These are phyloP conservation scores for Postia placenta DNA, from an alignment of 768 basidiomycete genomes.

Conservation along the genomic window DNA sequence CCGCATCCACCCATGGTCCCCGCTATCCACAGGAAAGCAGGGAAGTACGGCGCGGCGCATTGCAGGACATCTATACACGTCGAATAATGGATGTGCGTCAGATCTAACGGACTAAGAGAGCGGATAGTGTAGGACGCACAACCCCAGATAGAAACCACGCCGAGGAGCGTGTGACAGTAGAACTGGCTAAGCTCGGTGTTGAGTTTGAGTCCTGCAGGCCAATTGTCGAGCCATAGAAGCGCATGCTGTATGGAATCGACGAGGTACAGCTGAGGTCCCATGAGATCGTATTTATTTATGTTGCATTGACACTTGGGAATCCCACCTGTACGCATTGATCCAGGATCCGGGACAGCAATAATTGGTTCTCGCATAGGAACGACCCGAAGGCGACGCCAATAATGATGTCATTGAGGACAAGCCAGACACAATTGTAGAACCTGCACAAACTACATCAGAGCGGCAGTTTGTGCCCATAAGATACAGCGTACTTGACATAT, in stretches of 20 bases:
- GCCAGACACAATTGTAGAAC: conserved; percentile 90
- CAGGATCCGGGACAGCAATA: conserved; percentile 33
- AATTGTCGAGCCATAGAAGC: conserved; percentile 83
- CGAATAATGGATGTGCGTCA: neutral
- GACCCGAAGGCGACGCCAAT: conserved; percentile 70
- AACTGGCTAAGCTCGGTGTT: conserved; percentile 91
- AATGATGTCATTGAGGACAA: conserved; percentile 85
- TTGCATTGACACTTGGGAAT: conserved; percentile 28
- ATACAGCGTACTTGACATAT: conserved; percentile 57
- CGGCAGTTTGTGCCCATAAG: neutral
- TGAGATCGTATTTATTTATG: neutral
- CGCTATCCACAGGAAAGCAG: conserved; percentile 27
- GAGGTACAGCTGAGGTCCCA: conserved; percentile 28
- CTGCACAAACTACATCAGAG: conserved; percentile 29
- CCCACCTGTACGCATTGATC: conserved; percentile 24
- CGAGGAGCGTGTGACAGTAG: conserved; percentile 67
- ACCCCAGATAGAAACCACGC: conserved; percentile 63
- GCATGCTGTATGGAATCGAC: conserved; percentile 44
- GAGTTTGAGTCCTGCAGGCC: conserved; percentile 95
- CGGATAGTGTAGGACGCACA: conserved; percentile 41
- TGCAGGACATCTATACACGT: conserved; percentile 18
- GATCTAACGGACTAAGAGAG: neutral
- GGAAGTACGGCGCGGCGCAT: conserved; percentile 28
- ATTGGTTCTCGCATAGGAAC: conserved; percentile 64
- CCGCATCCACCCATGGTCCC: conserved; percentile 31